Evolutionary conservation across 352 stramenopile species (phyloP), one percentile per base, ranked within the genome.

Genomic region (Phytophthora aleatoria): DNA sequence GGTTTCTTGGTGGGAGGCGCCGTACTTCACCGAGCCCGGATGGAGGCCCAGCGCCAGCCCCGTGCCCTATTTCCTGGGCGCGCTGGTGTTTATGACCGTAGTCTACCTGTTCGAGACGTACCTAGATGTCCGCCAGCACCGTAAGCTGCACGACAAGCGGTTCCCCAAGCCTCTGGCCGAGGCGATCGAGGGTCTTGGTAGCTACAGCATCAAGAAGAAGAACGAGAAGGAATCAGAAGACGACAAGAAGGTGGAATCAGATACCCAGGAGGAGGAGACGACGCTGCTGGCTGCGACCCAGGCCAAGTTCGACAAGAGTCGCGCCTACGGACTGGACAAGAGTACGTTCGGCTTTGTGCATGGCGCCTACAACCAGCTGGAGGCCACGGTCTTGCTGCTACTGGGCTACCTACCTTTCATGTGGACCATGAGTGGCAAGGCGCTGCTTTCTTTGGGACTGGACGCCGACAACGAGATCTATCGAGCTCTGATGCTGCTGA

Each of bases 241-340:
- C 47, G 6, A 48, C 49, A 16, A 53, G 24, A 43, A 24, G 9
- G 13, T 27, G 10, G 50, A 61, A 30, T 47, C 50, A 43, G 49
- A 55, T n/a, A n/a, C 27, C 0, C 43, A 51, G 7, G 24, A 50
- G 50, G 39, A 57, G 8, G 53, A 69, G 20, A 59, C 58, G 51
- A 83, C 90, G 50, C 72, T 98, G 42, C 73, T 98, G 13, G 77
- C 78, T 9, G 87, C 97, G 38, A 94, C 97, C 10, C 66, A 89
- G 58, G 79, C 67, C 15, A 98, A 98, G 81, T 98, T 98, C 62
- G 81, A 92, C 67, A 95, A 88, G 56, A 95, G 92, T 30, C 93
- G 97, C 74, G 76, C 88, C 7, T 99, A 99, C 73, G 92, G 95
- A 12, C 77, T 98, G 11, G 96, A 98, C 75, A 99, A 99, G 81